phyloP scores from a whole-genome alignment of 1,139 yeast species.

The Candida neerlandica region DNA sequence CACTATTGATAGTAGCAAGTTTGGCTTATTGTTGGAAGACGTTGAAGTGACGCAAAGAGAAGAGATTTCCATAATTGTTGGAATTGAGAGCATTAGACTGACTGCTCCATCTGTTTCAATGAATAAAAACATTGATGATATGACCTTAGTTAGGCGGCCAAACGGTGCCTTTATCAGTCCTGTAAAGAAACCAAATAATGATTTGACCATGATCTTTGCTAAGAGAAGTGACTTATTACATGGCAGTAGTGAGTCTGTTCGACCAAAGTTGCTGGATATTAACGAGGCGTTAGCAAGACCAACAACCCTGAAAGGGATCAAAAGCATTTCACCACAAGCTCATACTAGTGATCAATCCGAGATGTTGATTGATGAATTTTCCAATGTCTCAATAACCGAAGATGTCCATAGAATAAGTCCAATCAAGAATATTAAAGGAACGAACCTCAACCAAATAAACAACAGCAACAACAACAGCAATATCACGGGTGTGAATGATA shows the following conservation, averaged over 20 bases:
- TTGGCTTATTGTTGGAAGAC: slow-evolving; percentile 29
- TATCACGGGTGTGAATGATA: slow-evolving; percentile 15
- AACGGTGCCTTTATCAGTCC: slow-evolving; percentile 27
- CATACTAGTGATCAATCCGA: slow-evolving; percentile 6
- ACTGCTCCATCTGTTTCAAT: slow-evolving; percentile 14
- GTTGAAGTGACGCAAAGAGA: slow-evolving; percentile 29
- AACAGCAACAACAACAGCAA: neutral
- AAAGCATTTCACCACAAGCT: neutral
- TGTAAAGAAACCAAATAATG: slow-evolving; percentile 26
- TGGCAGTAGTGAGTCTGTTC: neutral
- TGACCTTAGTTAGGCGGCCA: slow-evolving; percentile 29
- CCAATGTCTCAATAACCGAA: slow-evolving; percentile 35
- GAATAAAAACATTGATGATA: slow-evolving; percentile 24
- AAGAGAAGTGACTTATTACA: slow-evolving; percentile 8
- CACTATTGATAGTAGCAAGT: slow-evolving; percentile 32
- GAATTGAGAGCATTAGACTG: slow-evolving; percentile 30
- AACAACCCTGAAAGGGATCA: neutral
- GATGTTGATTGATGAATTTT: slow-evolving; percentile 36
- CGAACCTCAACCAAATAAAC: too few species aligned
- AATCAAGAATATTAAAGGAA: neutral
- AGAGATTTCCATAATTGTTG: slow-evolving; percentile 38
- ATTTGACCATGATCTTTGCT: slow-evolving; percentile 44
- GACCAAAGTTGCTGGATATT: slow-evolving; percentile 1
- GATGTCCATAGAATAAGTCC: slow-evolving; percentile 9
- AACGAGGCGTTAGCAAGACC: neutral